Conservation (phyloP, 108 stramenopile species). For the Cyclotella choctawhatcheeana region DNA sequence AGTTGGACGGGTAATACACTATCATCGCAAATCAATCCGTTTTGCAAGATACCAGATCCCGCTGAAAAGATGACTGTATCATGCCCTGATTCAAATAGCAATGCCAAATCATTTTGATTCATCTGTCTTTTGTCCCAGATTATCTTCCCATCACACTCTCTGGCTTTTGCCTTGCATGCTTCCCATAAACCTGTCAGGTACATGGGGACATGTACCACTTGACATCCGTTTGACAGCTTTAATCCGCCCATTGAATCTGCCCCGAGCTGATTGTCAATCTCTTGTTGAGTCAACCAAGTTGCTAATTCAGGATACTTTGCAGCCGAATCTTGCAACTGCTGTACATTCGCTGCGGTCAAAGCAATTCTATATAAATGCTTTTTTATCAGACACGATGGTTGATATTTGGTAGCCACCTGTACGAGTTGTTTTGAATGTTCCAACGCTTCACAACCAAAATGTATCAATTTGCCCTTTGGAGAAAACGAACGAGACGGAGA, state of each 20-base stretch:
- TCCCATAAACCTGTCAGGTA: slow-evolving; percentile 76
- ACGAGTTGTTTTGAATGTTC: slow-evolving; percentile 59
- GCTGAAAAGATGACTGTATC: slow-evolving; percentile 70
- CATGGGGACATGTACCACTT: slow-evolving; percentile 76
- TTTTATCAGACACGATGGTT: slow-evolving; percentile 53
- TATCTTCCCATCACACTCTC: slow-evolving; percentile 20
- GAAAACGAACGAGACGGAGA: too few relatives aligned
- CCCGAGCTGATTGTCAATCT: slow-evolving; percentile 35
- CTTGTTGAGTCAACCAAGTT: slow-evolving; percentile 62
- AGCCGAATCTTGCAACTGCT: slow-evolving; percentile 48
- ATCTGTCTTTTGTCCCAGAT: slow-evolving; percentile 25
- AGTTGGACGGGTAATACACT: slow-evolving; percentile 61
- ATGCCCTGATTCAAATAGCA: slow-evolving; percentile 24
- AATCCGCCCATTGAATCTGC: slow-evolving; percentile 63
- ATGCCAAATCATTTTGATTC: not conserved
- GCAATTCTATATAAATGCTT: slow-evolving; percentile 77
- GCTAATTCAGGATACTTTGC: slow-evolving; percentile 39
- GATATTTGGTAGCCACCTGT: slow-evolving; percentile 41
- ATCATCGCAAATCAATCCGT: slow-evolving; percentile 24
- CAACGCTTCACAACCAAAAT: slow-evolving; percentile 74
- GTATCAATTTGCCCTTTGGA: slow-evolving; percentile 79
- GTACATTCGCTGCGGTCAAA: slow-evolving; percentile 49
- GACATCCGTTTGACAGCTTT: slow-evolving; percentile 63
- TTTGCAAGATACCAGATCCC: slow-evolving; percentile 71
- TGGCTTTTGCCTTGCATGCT: slow-evolving; percentile 44